Base-by-base conservation (phyloP, 306 rosid species). In the Lupinus albus region DNA sequence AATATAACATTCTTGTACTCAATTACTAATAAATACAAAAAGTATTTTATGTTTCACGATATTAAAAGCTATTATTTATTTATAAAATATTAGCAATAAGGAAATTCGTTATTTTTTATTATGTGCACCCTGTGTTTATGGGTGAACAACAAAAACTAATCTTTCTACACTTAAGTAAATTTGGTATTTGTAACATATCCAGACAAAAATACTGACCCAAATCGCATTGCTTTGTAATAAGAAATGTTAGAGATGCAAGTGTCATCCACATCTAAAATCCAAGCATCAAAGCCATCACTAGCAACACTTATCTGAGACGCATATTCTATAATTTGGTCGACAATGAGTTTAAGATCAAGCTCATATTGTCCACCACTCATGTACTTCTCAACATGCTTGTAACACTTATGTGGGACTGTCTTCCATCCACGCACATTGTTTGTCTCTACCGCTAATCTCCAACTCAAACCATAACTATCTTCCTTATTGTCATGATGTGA, bases 231-330 rank as follows among this genome's bases (percentile, higher is more conserved):
- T 67, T 61, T 18, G 76, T 91, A 91, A 53, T 84, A 91, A 6
- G 62, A 21, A 4, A 91, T 12, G 80, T 91, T 91, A 13, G 95
- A 91, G 56, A 91, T 68, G 78, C 97, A 88, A 11, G 97, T 91
- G 72, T 88, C 97, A 17, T 91, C 97, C 6, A 91, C 95, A 20
- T 91, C 95, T 10, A 88, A 54, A 21, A 88, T 73, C 95, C 92
- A 91, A 1, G 87, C 92, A 17, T 91, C 89, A 62, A 51, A n/a
- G 61, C 80, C 87, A 21, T 84, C 86, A 1, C 3, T 18, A 1
- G 78, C 17, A 11, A 67, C 64, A 7, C 32, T 7, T 0, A 88
- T 81, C 4, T 67, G 71, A 1, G 8, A 50, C 3, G 70, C 82
- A 32, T 84, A 88, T 0, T 14, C 12, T 35, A 66, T 0, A n/a